Conservation (phyloP, 768 basidiomycete species). For the Boletus sp. region DNA sequence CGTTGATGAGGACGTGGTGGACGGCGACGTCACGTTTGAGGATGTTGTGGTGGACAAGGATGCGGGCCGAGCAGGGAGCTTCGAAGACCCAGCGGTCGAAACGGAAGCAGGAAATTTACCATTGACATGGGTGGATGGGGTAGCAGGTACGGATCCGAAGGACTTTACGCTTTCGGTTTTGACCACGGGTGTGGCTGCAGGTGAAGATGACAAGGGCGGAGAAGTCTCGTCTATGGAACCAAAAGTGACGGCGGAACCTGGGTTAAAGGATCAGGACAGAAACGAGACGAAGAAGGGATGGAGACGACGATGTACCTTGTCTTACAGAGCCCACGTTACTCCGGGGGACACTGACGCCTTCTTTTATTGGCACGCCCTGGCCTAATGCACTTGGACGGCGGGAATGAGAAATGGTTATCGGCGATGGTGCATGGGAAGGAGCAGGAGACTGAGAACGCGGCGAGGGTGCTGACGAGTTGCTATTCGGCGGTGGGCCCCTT, state of each 20-base stretch:
- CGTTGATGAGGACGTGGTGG: slow-evolving; percentile 36
- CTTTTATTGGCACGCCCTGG: slow-evolving; percentile 72
- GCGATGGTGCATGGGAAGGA: slow-evolving; percentile 46
- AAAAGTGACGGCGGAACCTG: slow-evolving; percentile 76
- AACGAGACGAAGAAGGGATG: not conserved
- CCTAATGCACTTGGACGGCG: slow-evolving; percentile 75
- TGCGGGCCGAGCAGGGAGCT: slow-evolving; percentile 29
- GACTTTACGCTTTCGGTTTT: slow-evolving; percentile 75
- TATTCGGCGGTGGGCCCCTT: slow-evolving; percentile 76
- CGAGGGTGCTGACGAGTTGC: slow-evolving; percentile 47
- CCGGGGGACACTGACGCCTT: slow-evolving; percentile 73
- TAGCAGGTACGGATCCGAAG: slow-evolving; percentile 74
- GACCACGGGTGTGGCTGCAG: slow-evolving; percentile 61
- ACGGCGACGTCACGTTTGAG: slow-evolving; percentile 30
- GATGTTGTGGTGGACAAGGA: slow-evolving; percentile 22
- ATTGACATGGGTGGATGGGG: slow-evolving; percentile 51
- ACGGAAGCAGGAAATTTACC: slow-evolving; percentile 56
- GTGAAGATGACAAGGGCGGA: slow-evolving; percentile 80
- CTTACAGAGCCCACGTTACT: slow-evolving; percentile 62
- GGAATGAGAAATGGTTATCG: slow-evolving; percentile 59
- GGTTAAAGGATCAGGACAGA: slow-evolving; percentile 6
- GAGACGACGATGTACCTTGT: slow-evolving; percentile 50
- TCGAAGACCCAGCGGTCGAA: slow-evolving; percentile 39
- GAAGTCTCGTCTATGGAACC: slow-evolving; percentile 84
- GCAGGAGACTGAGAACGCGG: slow-evolving; percentile 81